phyloP scores from a whole-genome alignment of 495 filamentous ascomycete genomes.

The Cenococcum geophilum region DNA sequence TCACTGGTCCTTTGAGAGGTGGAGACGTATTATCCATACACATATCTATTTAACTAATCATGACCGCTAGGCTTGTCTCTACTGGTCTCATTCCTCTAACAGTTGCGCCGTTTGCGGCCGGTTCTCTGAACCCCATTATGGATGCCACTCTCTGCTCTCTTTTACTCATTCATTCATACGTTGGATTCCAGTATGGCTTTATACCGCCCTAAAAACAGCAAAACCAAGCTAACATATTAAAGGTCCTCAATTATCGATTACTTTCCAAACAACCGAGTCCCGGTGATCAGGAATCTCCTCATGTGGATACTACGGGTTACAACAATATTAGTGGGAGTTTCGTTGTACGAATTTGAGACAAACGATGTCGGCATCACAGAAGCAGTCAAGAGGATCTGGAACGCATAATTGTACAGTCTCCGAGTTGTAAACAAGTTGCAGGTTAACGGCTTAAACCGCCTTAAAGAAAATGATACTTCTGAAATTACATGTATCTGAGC shows the following conservation, averaged over 20 bases:
- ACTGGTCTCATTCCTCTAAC: conserved; percentile 77
- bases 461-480: too few relatives aligned
- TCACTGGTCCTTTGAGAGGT: conserved; percentile 97
- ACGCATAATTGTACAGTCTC: conserved; percentile 43
- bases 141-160: conserved; percentile 81
- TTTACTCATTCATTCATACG: conserved; percentile 85
- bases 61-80: conserved; percentile 53
- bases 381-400: conserved; percentile 80
- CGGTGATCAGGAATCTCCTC: conserved; percentile 55
- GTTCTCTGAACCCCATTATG: conserved; percentile 79
- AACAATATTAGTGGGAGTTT: conserved; percentile 75
- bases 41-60: conserved; percentile 3
- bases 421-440: neutral
- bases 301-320: conserved; percentile 72
- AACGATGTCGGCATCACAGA: conserved; percentile 94
- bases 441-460: neutral
- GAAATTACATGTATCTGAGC: too few relatives aligned
- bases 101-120: conserved; percentile 84
- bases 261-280: conserved; percentile 65
- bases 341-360: conserved; percentile 98
- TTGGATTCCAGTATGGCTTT: conserved; percentile 71
- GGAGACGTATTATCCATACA: conserved; percentile 13
- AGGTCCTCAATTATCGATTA: conserved; percentile 84
- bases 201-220: neutral
- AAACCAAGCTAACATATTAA: conserved; percentile 4